phyloP scores from a whole-genome alignment of 352 stramenopile genomes.

The Phytopythium vexans region DNA sequence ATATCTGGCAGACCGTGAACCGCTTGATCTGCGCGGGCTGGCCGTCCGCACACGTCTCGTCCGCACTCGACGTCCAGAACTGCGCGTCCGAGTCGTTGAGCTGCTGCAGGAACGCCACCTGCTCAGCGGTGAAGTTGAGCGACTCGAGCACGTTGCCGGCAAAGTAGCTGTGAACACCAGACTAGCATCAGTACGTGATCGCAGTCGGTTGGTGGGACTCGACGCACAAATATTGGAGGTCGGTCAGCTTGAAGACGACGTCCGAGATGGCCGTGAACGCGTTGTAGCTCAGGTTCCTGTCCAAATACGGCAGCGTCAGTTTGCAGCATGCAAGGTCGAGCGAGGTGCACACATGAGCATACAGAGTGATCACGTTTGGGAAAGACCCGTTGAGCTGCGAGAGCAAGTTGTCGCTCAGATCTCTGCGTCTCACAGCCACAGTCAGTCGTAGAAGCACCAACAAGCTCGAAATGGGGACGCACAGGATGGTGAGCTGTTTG shows the following conservation, averaged over 20 bases:
- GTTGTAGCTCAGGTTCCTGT: constrained; percentile 15
- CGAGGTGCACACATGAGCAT: too few species aligned
- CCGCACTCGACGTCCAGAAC: constrained; percentile 4
- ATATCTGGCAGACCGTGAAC: too few species aligned
- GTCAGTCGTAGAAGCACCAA: not conserved
- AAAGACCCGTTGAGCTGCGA: too few species aligned
- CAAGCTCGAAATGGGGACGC: not conserved
- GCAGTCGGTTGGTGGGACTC: too few species aligned
- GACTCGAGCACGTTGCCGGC: constrained; percentile 13
- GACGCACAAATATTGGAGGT: constrained; percentile 7
- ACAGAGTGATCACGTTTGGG: too few species aligned
- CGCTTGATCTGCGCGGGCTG: too few species aligned
- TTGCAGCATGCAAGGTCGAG: too few species aligned
- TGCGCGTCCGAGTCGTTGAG: constrained; percentile 11
- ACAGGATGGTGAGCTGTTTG: too few species aligned
- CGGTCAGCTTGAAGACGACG: constrained; percentile 16
- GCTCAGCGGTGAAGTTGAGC: constrained; percentile 9
- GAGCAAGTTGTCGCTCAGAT: too few species aligned
- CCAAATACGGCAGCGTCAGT: not conserved
- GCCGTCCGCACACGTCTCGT: too few species aligned
- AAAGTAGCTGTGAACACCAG: constrained; percentile 5
- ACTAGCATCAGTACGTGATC: too few species aligned
- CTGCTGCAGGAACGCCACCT: constrained; percentile 13
- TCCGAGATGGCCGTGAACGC: constrained; percentile 18
- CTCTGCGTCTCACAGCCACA: too few species aligned